phyloP scores from a whole-genome alignment of 106 monocot genomes.

The Dioscorea zingiberensis region DNA sequence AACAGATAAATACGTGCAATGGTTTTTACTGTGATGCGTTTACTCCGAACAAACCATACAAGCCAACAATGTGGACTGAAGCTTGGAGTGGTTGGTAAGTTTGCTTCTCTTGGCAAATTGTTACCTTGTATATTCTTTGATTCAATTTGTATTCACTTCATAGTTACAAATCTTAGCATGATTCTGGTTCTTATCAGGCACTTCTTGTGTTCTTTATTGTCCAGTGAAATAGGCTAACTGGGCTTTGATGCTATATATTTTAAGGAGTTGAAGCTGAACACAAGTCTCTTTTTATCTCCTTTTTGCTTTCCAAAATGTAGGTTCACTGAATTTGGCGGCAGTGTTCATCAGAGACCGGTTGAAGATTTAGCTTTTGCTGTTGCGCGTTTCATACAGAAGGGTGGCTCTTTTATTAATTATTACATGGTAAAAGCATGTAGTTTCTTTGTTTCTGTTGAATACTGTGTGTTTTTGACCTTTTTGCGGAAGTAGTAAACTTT shows the following conservation, averaged over 20 bases:
- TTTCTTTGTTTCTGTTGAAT: not conserved
- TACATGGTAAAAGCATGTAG: constrained; percentile 65
- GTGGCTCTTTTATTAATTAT: constrained; percentile 91
- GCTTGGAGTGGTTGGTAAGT: constrained; percentile 98
- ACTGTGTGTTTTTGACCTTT: not conserved
- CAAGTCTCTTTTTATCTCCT: not conserved
- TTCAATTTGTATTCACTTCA: too few relatives aligned
- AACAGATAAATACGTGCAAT: constrained; percentile 95
- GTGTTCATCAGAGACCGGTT: constrained; percentile 66
- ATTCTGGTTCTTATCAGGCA: too few relatives aligned
- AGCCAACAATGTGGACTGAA: constrained; percentile 96
- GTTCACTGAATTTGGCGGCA: constrained; percentile 93
- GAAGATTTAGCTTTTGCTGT: constrained; percentile 96
- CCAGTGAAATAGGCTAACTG: too few relatives aligned
- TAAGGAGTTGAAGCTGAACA: too few relatives aligned
- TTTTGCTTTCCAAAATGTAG: constrained; percentile 18
- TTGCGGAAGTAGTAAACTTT: not conserved
- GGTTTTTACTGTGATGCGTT: constrained; percentile 93
- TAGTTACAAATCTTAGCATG: too few relatives aligned
- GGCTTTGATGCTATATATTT: not conserved
- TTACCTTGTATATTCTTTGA: not conserved
- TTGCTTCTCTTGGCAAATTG: not conserved
- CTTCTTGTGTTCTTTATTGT: not conserved
- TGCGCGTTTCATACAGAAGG: constrained; percentile 84
- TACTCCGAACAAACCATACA: constrained; percentile 81